A percentile compares a stretch with the other conserved stretches of the same genome.
Evolutionary conservation across 306 rosid species (phyloP).

Genomic region (Bauhinia variegata): DNA sequence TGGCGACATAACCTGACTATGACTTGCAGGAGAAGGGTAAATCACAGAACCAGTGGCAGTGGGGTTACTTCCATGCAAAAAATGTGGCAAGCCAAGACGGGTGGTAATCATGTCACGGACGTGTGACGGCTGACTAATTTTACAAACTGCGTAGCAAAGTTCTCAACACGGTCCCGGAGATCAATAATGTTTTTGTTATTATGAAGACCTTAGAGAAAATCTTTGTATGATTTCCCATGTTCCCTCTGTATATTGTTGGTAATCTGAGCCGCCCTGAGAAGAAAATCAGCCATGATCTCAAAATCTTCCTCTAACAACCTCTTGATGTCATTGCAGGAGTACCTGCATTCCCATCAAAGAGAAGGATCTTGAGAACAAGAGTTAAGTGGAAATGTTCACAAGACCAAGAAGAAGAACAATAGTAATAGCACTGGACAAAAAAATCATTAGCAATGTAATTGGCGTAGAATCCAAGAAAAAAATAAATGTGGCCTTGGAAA

Average conservation of each 20-base stretch:
- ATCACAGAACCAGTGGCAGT: conserved; percentile 11
- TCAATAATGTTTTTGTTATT: conserved; percentile 62
- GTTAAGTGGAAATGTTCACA: conserved; percentile 3
- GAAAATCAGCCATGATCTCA: conserved; percentile 76
- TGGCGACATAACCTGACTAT: conserved; percentile 14
- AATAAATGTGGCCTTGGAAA: background rate
- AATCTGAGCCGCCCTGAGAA: conserved; percentile 72
- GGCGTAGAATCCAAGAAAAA: conserved; percentile 7
- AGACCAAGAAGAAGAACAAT: background rate
- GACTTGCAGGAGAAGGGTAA: conserved; percentile 23
- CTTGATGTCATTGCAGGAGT: conserved; percentile 94
- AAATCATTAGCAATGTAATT: background rate
- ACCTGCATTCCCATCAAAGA: conserved; percentile 47
- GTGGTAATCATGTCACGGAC: conserved; percentile 7
- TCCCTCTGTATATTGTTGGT: conserved; percentile 61
- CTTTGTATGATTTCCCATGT: conserved; percentile 64
- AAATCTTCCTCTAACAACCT: conserved; percentile 87
- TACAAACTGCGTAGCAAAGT: conserved; percentile 72
- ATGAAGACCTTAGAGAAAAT: conserved; percentile 60
- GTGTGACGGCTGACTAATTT: conserved; percentile 23
- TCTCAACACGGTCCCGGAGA: conserved; percentile 66
- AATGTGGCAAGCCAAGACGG: no score
- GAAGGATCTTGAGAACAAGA: conserved; percentile 6
- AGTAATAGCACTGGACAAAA: conserved; percentile 12
- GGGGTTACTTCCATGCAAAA: conserved; percentile 32